phyloP scores from a whole-genome alignment of 129 eudicot species.

The Kitagawia praeruptora region DNA sequence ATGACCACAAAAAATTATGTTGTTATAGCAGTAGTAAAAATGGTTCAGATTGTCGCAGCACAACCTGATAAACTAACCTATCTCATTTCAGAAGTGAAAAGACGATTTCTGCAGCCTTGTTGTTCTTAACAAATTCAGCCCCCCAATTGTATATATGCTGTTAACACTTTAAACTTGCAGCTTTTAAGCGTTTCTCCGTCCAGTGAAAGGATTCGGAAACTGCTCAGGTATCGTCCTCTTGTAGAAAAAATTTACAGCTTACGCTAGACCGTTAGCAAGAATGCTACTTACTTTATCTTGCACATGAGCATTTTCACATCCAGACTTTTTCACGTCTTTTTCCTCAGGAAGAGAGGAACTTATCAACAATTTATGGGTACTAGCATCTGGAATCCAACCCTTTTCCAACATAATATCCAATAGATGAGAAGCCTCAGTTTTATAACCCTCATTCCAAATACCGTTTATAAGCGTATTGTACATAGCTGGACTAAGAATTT shows the following conservation, averaged over 20 bases:
- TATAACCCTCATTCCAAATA: conserved; percentile 63
- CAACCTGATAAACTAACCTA: not conserved
- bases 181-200: not conserved
- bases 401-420: conserved; percentile 67
- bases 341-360: conserved; percentile 19
- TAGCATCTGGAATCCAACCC: conserved; percentile 76
- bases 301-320: conserved; percentile 8
- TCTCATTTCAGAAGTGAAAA: not conserved
- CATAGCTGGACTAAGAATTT: conserved; percentile 36
- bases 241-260: conserved; percentile 12
- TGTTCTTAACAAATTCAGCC: not conserved
- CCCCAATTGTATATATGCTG: not conserved
- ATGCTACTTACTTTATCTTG: conserved; percentile 53
- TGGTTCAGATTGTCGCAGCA: not conserved
- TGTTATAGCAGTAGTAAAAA: not conserved
- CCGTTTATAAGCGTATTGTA: conserved; percentile 41
- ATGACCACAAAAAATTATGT: not conserved
- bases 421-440: conserved; percentile 38
- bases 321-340: not conserved
- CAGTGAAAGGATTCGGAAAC: not conserved
- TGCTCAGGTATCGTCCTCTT: not conserved
- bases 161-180: not conserved
- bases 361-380: conserved; percentile 53
- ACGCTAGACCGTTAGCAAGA: conserved; percentile 56
- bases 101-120: not conserved